phyloP scores from a whole-genome alignment of 306 rosid species.

The Elaeagnus macrophylla region DNA sequence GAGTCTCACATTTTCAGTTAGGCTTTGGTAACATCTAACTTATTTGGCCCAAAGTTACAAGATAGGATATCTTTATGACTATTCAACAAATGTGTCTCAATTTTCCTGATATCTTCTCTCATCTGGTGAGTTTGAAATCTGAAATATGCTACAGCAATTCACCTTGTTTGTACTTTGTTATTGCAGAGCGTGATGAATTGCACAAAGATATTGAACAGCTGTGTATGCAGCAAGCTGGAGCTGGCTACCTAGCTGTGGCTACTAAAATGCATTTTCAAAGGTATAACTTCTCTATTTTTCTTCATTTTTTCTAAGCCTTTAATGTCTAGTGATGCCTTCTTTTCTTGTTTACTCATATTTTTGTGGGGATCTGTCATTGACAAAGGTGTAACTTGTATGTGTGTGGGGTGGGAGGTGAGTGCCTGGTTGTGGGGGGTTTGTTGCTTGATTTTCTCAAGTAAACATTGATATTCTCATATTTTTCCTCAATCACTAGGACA shows the following conservation, averaged over 20 bases:
- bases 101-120: no score
- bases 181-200: slow-evolving; percentile 79
- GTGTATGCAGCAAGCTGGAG: slow-evolving; percentile 95
- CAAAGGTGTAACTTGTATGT: no score
- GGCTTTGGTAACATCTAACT: background rate
- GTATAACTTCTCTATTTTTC: slow-evolving; percentile 31
- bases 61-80: background rate
- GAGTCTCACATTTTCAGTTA: background rate
- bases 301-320: background rate
- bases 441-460: no score
- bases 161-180: slow-evolving; percentile 1
- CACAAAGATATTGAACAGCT: slow-evolving; percentile 92
- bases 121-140: no score
- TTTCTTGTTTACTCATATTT: no score
- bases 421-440: no score
- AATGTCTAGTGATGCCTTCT: background rate
- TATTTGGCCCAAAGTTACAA: background rate
- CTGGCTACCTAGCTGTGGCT: slow-evolving; percentile 75
- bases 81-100: background rate
- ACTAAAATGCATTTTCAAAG: slow-evolving; percentile 96
- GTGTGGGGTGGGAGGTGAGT: slow-evolving; percentile 7
- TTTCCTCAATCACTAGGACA: slow-evolving; percentile 62
- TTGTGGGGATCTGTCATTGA: no score
- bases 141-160: background rate
- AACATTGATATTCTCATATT: no score